These are phyloP conservation scores for Aspergillus ellipticus DNA, from an alignment of 495 filamentous ascomycete species.

Conservation along the genomic window DNA sequence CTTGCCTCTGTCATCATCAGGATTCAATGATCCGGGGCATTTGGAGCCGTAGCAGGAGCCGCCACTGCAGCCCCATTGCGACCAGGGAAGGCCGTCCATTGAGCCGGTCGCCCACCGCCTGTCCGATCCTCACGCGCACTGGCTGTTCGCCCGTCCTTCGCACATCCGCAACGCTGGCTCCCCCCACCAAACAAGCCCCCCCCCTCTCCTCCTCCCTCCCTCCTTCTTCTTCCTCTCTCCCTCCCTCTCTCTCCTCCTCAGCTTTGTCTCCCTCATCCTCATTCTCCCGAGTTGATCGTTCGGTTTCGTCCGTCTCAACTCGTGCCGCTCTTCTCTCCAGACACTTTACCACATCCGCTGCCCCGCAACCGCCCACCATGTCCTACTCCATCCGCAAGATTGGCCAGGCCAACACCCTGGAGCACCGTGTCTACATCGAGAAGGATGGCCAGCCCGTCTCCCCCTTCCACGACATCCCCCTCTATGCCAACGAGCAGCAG, in stretches of 20 bases:
- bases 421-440: slow-evolving; percentile 97
- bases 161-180: slow-evolving; percentile 42
- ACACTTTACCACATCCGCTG: slow-evolving; percentile 24
- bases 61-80: not conserved
- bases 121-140: slow-evolving; percentile 24
- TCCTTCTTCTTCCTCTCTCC: slow-evolving; percentile 19
- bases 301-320: slow-evolving; percentile 21
- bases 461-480: slow-evolving; percentile 97
- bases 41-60: not conserved
- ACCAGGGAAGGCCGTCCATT: slow-evolving; percentile 24
- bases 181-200: slow-evolving; percentile 42
- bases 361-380: slow-evolving; percentile 34
- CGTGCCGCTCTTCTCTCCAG: slow-evolving; percentile 24
- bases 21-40: slow-evolving; percentile 1
- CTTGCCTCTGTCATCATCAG: not conserved
- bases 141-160: slow-evolving; percentile 27
- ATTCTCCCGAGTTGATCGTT: slow-evolving; percentile 17
- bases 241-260: not conserved
- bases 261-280: slow-evolving; percentile 2
- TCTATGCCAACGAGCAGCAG: slow-evolving; percentile 92
- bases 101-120: slow-evolving; percentile 43
- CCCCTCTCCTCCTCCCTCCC: slow-evolving; percentile 24
- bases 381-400: slow-evolving; percentile 75
- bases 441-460: slow-evolving; percentile 92
- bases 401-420: slow-evolving; percentile 84